phyloP scores from a whole-genome alignment of 345 rosid species.

The sweet orange (Citrus sinensis) region DVS_A1.0 CM039169.1:32066501-32067000 shows the following conservation, averaged over 20 bases:
- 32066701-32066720: constrained; percentile 14
- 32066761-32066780: constrained; percentile 98
- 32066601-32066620: neutral
- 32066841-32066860: neutral
- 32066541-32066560: constrained; percentile 33
- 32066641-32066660: constrained; percentile 11
- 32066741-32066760: constrained; percentile 64
- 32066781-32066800: constrained; percentile 75
- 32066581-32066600: constrained; percentile 61
- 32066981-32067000: neutral
- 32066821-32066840: constrained; percentile 30
- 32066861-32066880: no score
- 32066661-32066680: constrained; percentile 18
- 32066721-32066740: constrained; percentile 33
- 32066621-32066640: constrained; percentile 23
- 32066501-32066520: constrained; percentile 8
- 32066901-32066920: neutral
- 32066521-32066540: constrained; percentile 15
- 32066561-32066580: constrained; percentile 4
- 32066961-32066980: neutral
- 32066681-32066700: constrained; percentile 19
- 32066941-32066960: neutral
- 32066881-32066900: neutral
- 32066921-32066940: neutral
- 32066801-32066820: constrained; percentile 27